Conservation (phyloP, 768 basidiomycete species). For the Pleurotus eryngii region DNA sequence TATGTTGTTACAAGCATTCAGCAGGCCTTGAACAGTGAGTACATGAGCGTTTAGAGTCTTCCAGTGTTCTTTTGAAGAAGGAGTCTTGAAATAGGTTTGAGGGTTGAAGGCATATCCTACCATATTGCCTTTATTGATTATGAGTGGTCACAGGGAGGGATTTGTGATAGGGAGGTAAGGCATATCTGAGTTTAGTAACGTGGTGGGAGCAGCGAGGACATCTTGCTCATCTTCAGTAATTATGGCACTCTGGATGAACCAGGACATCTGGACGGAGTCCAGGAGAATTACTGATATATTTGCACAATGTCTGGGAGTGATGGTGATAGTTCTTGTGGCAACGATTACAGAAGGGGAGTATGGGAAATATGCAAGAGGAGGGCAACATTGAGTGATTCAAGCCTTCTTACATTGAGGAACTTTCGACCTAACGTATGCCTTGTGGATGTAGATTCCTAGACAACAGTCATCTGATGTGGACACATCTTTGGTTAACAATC, state of each 20-base stretch:
- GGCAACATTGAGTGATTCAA: no score
- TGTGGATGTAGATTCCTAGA: conserved; percentile 3
- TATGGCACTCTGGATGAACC: conserved; percentile 15
- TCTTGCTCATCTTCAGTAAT: conserved; percentile 8
- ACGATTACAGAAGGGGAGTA: no score
- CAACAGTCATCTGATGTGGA: conserved; percentile 7
- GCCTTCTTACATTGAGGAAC: no score
- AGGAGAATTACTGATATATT: no score
- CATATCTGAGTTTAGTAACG: conserved; percentile 6
- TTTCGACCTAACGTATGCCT: no score
- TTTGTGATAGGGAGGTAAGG: conserved; percentile 15
- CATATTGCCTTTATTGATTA: conserved; percentile 11
- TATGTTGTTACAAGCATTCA: no score
- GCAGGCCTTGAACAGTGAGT: no score
- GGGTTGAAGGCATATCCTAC: conserved; percentile 7
- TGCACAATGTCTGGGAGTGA: no score
- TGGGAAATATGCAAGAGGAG: no score
- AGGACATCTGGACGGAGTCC: conserved; percentile 6
- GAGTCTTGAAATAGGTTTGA: not conserved
- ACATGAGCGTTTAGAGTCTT: no score
- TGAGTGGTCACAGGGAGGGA: conserved; percentile 1
- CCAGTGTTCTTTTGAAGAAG: no score
- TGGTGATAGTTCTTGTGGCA: no score
- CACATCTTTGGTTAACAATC: not conserved
- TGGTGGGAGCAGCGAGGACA: conserved; percentile 12